Evolutionary conservation across 371 early-diverging fungal species (phyloP).

Genomic region (Basidiobolus meristosporus): DNA sequence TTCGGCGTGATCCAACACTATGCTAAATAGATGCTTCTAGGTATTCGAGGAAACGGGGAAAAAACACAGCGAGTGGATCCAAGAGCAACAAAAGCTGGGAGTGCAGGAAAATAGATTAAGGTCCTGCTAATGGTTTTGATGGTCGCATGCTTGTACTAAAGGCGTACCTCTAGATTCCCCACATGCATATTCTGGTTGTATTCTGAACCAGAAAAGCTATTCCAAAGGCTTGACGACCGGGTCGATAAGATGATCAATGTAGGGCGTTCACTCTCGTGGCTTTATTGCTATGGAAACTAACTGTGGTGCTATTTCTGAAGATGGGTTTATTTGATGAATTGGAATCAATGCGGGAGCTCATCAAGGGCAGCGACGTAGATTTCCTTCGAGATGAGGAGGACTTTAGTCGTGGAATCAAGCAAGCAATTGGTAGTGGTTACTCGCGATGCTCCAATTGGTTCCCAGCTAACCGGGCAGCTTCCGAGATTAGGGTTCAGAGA

Average conservation of each 20-base stretch:
- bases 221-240: conserved; percentile 59
- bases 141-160: not conserved
- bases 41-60: conserved; percentile 51
- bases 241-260: conserved; percentile 74
- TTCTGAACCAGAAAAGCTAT: conserved; percentile 37
- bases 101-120: conserved; percentile 12
- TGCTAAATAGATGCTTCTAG: conserved; percentile 10
- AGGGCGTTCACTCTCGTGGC: not conserved
- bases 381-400: conserved; percentile 68
- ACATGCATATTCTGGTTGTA: conserved; percentile 78
- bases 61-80: conserved; percentile 45
- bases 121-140: not conserved
- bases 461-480: not conserved
- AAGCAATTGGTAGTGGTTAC: no score
- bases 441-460: no score
- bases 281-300: not conserved
- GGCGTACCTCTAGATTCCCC: conserved; percentile 15
- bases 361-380: conserved; percentile 24
- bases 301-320: conserved; percentile 16
- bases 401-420: conserved; percentile 29
- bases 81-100: conserved; percentile 29
- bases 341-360: conserved; percentile 18
- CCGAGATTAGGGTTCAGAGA: conserved; percentile 50
- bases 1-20: not conserved
- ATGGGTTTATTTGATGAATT: conserved; percentile 69